Conservation (phyloP, 73 alveolate species). For the Durusdinium trenchii region DNA sequence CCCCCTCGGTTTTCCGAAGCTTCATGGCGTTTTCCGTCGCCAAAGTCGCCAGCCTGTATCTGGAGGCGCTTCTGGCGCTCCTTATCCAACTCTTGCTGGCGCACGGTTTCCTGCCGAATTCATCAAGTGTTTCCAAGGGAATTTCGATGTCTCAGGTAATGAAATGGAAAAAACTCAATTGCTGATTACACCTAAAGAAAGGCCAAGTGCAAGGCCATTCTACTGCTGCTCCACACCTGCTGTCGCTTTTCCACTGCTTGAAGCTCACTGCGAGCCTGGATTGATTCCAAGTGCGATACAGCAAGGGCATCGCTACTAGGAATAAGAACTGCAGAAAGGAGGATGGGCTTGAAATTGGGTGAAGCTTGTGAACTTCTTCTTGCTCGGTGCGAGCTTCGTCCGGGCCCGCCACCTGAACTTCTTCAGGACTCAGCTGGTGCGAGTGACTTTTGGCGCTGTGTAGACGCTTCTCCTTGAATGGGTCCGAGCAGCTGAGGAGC, state of each 20-base stretch:
- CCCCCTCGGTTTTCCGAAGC: too few species aligned
- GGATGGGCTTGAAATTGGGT: neutral
- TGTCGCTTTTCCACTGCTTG: constrained; percentile 15
- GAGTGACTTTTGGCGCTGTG: constrained; percentile 16
- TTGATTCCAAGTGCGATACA: too few species aligned
- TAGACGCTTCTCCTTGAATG: constrained; percentile 24
- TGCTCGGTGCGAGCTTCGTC: neutral
- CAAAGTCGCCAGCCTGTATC: too few species aligned
- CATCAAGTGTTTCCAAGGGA: neutral
- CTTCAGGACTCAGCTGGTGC: constrained; percentile 40
- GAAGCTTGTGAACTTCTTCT: neutral
- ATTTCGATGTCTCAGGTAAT: neutral
- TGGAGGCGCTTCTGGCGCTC: constrained; percentile 21
- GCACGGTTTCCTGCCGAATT: neutral
- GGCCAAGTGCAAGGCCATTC: too few species aligned
- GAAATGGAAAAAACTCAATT: too few species aligned
- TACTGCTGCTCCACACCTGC: neutral
- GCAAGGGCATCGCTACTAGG: neutral
- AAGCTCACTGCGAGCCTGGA: constrained; percentile 52
- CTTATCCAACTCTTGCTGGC: constrained; percentile 1
- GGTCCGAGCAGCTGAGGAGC: too few species aligned
- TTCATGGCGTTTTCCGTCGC: too few species aligned
- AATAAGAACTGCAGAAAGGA: neutral
- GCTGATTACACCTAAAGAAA: too few species aligned
- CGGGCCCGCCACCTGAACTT: neutral